Evolutionary conservation across 2,329 filamentous ascomycete genomes (phyloP), one percentile per base, ranked within the genome.

Genomic region (Seiridium unicorne): DNA sequence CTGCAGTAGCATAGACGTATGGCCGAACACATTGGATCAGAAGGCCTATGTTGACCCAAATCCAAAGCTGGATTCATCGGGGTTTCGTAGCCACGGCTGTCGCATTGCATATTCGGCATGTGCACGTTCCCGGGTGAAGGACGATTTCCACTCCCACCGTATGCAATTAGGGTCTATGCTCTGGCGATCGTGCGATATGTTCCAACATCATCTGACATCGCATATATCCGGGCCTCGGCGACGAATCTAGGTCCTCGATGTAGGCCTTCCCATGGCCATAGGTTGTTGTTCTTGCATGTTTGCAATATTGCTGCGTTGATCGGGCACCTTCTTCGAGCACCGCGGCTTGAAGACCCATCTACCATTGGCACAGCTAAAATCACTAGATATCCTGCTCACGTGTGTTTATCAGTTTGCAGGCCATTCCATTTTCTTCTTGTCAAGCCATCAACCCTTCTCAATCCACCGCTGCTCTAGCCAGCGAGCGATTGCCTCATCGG

Each of bases 401-500:
- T 4, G 26, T 34, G 44, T 26, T 58, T 42, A 46, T 26, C 60
- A 61, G 31, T 13, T 59, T 44, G 54, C 40, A 58, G 70, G 69
- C 79, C 78, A 81, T 66, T 79, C 73, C 26, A 69, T 64, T 61
- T 74, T 75, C 65, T 78, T 77, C 46, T 62, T 68, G 60, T 84
- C 80, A 35, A 85, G 69, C 74, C 77, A 82, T 59, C 79, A 71
- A 2, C 81, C 82, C 68, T 84, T 85, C 65, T 81, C 79, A 34
- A 84, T 66, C 81, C 81, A 84, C 44, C 78, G 68, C 58, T 77
- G 71, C 70, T 85, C 81, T 31, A 85, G 70, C 83, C 82, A 85
- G 62, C 74, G 76, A 9, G 78, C 79, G 59, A 84, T 68, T 59
- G 75, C 79, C 31, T 76, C 77, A 57, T 84, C 81, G n/a, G 70